Base-by-base conservation (phyloP, 2,329 filamentous ascomycete species). In the Sclerotinia subarctica region DNA sequence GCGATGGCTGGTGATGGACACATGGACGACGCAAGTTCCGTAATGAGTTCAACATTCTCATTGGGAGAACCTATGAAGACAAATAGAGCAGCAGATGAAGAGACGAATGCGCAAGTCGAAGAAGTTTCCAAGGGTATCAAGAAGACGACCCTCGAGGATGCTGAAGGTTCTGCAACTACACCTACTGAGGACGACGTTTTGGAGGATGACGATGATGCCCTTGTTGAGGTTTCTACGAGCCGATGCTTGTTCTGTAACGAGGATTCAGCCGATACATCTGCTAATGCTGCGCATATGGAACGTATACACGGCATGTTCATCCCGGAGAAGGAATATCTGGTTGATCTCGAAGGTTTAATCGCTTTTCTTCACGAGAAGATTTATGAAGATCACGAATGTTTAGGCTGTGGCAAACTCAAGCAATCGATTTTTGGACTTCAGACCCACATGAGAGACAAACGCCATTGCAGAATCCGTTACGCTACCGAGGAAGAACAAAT, bases 401-500 rank as follows among this genome's bases (percentile, higher is more conserved):
- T 99, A 58, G 93, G 89, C 77, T 99, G 95, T 78, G 90, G 91
- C 77, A 96, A 95, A 79, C 79, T 90, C 54, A 92, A 95, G 77
- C 87, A 89, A 71, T 94, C 89, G 17, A 84, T 90, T 0, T 88
- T 89, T 68, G 94, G 92, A 24, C 88, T 94, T 35, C 94, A 97
- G 77, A 97, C 94, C 0, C 95, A 99, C 78, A 99, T 99, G 95
- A 89, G 93, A 56, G 95, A 99, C 78, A 94, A 93, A 77, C 91
- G 93, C 0, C 95, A 99, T 80, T 98, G 94, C 85, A 97, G 94
- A 86, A 96, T 99, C 73, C 94, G 93, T 0, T 99, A 94, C 78
- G 88, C 90, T 64, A 90, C 89, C 0, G 92, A 97, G 77, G 90
- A 91, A 47, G 93, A 98, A 76, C 93, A 97, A 81, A 85, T 98